Evolutionary conservation across 2,329 filamentous ascomycete genomes (phyloP), one percentile per base, ranked within the genome.

Genomic region (Ophiostoma tasmaniense): DNA sequence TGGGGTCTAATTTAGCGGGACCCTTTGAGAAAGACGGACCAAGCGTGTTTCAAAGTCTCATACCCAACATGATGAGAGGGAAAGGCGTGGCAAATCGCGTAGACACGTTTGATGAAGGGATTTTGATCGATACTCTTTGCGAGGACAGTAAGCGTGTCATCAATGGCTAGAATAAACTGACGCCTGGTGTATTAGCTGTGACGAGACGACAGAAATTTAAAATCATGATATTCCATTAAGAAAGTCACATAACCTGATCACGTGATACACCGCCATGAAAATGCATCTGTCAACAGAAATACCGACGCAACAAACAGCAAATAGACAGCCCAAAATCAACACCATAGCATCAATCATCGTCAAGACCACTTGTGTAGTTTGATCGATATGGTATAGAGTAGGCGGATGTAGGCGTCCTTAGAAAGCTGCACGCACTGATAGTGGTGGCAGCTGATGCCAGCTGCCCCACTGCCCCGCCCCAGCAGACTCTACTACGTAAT

Each of bases 391-490:
- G 25, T 55, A 8, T 22, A 61, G n/a, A 20, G n/a, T 22, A 61
- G n/a, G 45, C 1, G 8, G 45, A 3, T 50, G 45, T 6, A 50
- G 50, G n/a, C n/a, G 25, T 3, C 3, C 4, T 7, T 55, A 22
- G 8, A 25, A 10, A 25, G 8, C 25, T 61, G 25, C 22, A 25
- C 50, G 22, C n/a, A n/a, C 8, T 28, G n/a, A 22, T 61, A 30
- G 25, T 61, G 25, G 25, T 69, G 69, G 50, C 67, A 67, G 70
- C 67, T 13, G 50, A 17, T 39, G 50, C n/a, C 70, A 68, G 52
- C 66, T 68, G 70, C 62, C 69, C 66, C 67, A 45, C 67, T 7
- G 55, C 69, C 59, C 69, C 67, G 61, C 69, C 55, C 55, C 17
- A 61, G 14, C 55, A 61, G 64, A 35, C 35, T 66, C 30, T 64